Evolutionary conservation across 768 basidiomycete genomes (phyloP), one percentile per base, ranked within the genome.

Genomic region (Termitomyces sp.): DNA sequence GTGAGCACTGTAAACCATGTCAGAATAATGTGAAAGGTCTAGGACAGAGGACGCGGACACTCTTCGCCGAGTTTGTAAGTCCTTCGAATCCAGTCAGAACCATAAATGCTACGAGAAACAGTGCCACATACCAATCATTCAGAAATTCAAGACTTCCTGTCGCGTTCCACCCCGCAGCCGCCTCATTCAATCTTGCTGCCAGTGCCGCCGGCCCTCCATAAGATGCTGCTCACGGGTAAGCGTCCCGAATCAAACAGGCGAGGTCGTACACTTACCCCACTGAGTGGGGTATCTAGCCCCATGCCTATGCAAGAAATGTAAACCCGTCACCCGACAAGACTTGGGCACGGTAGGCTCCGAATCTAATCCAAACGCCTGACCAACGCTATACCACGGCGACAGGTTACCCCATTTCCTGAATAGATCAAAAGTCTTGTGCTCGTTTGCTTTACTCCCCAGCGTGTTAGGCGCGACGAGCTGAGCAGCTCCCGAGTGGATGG

Each of bases 41-140:
- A 38, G 32, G 6, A 23, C 46, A 30, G 14, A 51, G 48, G 41
- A 12, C 32, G 60, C 71, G 16, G 63, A 90, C 89, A 76, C 76
- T 97, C 95, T 75, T 88, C 87, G 14, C 95, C 95, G 2, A 98
- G 83, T 65, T 91, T 90, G 72, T 93, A 95, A 5, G 88, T 86
- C 95, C 91, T 92, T 62, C 13, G 55, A 30, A 40, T 28, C 28
- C 2, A 43, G 60, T 53, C 55, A 56, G 43, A 47, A 53, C 47
- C 12, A 36, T 43, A 8, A 32, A 47, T 12, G 9, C 14, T 46
- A 41, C 16, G n/a, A 54, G 41, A 30, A 35, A 47, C 14, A n/a
- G 26, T 61, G 67, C 49, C 63, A 69, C 82, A 38, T 50, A 90
- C 93, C 94, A 97, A 32, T 81, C 79, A 67, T 94, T 93, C 75